Conservation (phyloP, 139 green algal species). For the Chlamydomonas sphaeroides region DNA sequence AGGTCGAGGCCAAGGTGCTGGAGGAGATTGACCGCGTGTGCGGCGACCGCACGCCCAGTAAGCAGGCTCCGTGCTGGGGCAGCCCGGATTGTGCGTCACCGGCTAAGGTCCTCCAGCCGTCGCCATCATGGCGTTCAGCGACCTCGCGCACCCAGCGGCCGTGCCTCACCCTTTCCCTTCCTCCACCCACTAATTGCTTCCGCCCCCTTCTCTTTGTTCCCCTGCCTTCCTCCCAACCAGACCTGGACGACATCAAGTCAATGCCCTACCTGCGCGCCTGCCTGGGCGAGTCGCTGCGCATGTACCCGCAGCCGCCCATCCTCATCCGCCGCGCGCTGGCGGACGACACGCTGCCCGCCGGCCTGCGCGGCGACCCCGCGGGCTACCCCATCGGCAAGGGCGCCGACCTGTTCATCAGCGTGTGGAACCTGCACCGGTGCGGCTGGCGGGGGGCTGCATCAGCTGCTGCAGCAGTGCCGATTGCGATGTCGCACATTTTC, state of each 20-base stretch:
- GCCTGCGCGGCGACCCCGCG: slow-evolving; percentile 52
- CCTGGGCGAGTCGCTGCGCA: slow-evolving; percentile 89
- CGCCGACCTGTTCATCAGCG: slow-evolving; percentile 97
- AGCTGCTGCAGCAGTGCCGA: background rate
- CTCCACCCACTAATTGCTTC: no score
- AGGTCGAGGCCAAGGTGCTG: slow-evolving; percentile 69
- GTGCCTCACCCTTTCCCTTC: no score
- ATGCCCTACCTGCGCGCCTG: slow-evolving; percentile 73
- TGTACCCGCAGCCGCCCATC: slow-evolving; percentile 97
- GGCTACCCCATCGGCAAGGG: slow-evolving; percentile 92
- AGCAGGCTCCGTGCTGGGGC: no score
- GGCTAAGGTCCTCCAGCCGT: no score
- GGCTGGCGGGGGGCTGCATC: background rate
- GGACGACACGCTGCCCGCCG: slow-evolving; percentile 83
- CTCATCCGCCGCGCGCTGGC: slow-evolving; percentile 91
- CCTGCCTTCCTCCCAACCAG: slow-evolving; percentile 62
- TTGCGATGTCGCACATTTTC: no score
- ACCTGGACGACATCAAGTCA: slow-evolving; percentile 72
- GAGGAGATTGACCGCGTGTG: slow-evolving; percentile 76
- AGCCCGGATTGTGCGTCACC: no score
- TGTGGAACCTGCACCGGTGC: slow-evolving; percentile 96
- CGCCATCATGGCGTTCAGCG: no score
- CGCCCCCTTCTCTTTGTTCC: no score
- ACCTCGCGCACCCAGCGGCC: no score
- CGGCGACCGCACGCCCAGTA: slow-evolving; percentile 67